These are phyloP conservation scores for Microsporum canis DNA, from an alignment of 2,329 filamentous ascomycete genomes.

Conservation along the genomic window DNA sequence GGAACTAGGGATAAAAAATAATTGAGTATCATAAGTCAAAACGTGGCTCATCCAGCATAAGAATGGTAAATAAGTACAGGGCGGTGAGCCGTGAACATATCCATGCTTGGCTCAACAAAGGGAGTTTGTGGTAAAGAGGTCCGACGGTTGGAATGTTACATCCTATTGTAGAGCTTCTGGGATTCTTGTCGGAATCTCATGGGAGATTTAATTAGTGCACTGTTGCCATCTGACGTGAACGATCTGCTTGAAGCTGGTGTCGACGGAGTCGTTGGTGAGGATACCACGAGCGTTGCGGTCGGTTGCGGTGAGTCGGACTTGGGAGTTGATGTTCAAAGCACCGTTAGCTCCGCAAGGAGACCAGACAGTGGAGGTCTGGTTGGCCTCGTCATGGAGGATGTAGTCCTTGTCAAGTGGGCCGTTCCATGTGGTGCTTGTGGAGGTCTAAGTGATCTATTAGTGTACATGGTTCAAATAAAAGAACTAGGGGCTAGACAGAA, in stretches of 20 bases:
- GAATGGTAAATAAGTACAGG: neutral
- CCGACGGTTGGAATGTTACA: neutral
- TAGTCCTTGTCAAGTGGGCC: constrained; percentile 37
- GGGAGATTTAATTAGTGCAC: constrained; percentile 18
- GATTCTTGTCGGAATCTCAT: neutral
- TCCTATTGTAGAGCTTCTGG: neutral
- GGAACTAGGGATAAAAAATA: neutral
- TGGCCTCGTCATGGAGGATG: constrained; percentile 36
- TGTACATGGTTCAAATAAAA: neutral
- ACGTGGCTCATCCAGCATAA: neutral
- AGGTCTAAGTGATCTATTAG: constrained; percentile 18
- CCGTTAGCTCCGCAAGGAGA: constrained; percentile 41
- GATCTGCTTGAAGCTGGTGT: constrained; percentile 37
- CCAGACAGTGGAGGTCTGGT: constrained; percentile 40
- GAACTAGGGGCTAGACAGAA: neutral
- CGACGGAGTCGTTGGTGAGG: constrained; percentile 40
- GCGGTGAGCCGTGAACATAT: neutral
- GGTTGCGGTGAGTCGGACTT: constrained; percentile 33
- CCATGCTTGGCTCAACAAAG: neutral
- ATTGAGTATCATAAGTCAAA: neutral
- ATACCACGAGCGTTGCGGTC: constrained; percentile 27
- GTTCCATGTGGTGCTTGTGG: constrained; percentile 31
- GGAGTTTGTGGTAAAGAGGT: neutral
- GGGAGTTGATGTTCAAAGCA: constrained; percentile 45
- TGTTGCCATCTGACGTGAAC: constrained; percentile 36